Evolutionary conservation across 2,329 filamentous ascomycete genomes (phyloP), one percentile per base, ranked within the genome.

Genomic region (Claviceps pazoutovae): DNA sequence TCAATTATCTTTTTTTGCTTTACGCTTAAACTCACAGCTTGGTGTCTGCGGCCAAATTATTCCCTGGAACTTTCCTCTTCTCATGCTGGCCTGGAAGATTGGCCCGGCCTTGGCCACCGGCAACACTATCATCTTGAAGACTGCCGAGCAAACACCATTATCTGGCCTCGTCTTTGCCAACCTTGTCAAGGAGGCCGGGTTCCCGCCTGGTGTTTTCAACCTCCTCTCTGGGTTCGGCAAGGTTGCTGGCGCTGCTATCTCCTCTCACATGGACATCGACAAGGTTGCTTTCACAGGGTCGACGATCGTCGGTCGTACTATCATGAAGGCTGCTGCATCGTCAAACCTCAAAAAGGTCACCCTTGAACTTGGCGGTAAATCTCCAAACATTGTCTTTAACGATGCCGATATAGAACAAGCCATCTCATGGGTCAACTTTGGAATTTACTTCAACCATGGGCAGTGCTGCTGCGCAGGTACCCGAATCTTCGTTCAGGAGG

Each of bases 1-100:
- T 7, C 17, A 52, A 11, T 11, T 16, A 5, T n/a, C 43, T 3
- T 14, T 9, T 17, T 13, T 17, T 17, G 43, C 8, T 13, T 26
- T 3, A 45, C 3, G n/a, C 14, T 13, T 46, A 46, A 21, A 46
- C 19, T 49, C 16, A 39, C 30, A 68, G 65, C 73, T 86, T 57
- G 85, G 85, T 68, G 84, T 89, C 54, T 89, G 87, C 67, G 88
- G 83, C 63, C 87, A 93, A 68, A 90, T 91, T 64, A 91, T 93
- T 61, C 87, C 87, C 56, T 90, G 86, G 86, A 91, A 91, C 74
- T 91, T 88, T 72, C 86, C 86, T 7, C 72, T 91, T 46, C 78
- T 86, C 64, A 90, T 90, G 85, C 77, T 77, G 65, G 76, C 78
- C 50, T 94, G 88, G 88, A 94, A 94, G 79, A 82, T 88, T 56